Percentiles rank a stretch among this genome's conserved stretches.
Evolutionary conservation across 371 early-diverging fungal genomes (phyloP).

Genomic region (Thermomucor indicae-seudaticae): DNA sequence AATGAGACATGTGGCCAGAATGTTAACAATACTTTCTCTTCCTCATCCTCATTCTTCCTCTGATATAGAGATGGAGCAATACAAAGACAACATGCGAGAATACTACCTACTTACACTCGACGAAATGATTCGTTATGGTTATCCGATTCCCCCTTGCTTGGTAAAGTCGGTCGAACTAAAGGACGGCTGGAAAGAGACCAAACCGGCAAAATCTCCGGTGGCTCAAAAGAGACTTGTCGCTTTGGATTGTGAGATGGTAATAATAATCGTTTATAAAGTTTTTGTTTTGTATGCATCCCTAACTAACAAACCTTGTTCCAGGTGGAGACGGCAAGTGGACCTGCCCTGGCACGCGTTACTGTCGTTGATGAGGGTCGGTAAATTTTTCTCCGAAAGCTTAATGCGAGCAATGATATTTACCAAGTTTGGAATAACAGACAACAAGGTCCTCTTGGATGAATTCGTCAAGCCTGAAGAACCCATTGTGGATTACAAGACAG

Average conservation of each 20-base stretch:
- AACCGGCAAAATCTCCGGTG: constrained; percentile 15
- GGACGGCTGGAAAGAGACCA: constrained; percentile 57
- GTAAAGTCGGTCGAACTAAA: constrained; percentile 22
- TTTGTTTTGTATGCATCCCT: not conserved
- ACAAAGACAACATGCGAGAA: constrained; percentile 35
- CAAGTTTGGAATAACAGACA: constrained; percentile 16
- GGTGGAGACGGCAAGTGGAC: constrained; percentile 63
- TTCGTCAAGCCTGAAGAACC: constrained; percentile 63
- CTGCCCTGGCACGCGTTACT: constrained; percentile 69
- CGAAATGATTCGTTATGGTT: constrained; percentile 41
- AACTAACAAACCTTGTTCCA: constrained; percentile 3
- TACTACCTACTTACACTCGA: constrained; percentile 46
- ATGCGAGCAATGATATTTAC: not conserved
- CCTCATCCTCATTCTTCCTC: not conserved
- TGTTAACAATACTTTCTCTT: too few relatives aligned
- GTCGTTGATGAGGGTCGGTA: constrained; percentile 49
- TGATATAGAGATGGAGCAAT: constrained; percentile 10
- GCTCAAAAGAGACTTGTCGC: constrained; percentile 49
- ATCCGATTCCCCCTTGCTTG: constrained; percentile 52
- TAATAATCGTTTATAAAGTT: not conserved
- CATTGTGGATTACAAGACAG: constrained; percentile 69
- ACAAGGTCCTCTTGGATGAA: constrained; percentile 61
- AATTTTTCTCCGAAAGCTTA: not conserved
- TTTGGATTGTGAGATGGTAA: constrained; percentile 85
- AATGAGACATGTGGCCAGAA: too few relatives aligned